Evolutionary conservation across 768 basidiomycete genomes (phyloP), one percentile per base, ranked within the genome.

Genomic region (Lactarius tabidus): DNA sequence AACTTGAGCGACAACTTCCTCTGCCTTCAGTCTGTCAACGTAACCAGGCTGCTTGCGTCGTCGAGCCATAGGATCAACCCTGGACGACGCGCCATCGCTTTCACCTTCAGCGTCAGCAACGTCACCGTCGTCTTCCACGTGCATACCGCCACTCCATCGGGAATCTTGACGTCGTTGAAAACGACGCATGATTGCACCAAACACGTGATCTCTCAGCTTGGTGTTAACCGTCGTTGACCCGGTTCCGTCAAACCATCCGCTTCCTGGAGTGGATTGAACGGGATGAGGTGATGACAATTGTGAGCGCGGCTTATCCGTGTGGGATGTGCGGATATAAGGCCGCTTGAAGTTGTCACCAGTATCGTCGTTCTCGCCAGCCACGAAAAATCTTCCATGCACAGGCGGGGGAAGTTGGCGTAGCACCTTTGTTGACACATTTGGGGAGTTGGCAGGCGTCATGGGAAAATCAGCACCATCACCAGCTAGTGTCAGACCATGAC

Each of bases 211-310:
- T 76, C 95, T 95, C 64, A 99, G 79, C 74, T 86, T 91, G 43
- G 90, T 93, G 75, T 99, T 98, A 65, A 98, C 95, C 60, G 88
- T 84, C 6, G 97, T 98, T 17, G 91, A 93, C 1, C 96, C 96
- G 2, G 89, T 91, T 3, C 95, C 96, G 38, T 90, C 92, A 70
- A 94, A 94, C 79, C 83, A 84, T 54, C 82, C 82, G 15, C 80
- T 79, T 48, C 58, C 57, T 1, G 60, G 17, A 1, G 61, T 28
- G 8, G 54, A 35, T 12, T 59, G 41, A 10, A 57, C 3, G 7
- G 20, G 2, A 48, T 63, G 35, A 48, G 60, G 60, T 6, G 65
- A 38, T 14, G 57, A 52, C 20, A 67, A 38, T 23, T 56, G 60
- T 29, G 35, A 43, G 41, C 29, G 52, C 17, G 38, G 3, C 70